phyloP scores from a whole-genome alignment of 495 filamentous ascomycete species.

The Aspergillus ellipticus region DNA sequence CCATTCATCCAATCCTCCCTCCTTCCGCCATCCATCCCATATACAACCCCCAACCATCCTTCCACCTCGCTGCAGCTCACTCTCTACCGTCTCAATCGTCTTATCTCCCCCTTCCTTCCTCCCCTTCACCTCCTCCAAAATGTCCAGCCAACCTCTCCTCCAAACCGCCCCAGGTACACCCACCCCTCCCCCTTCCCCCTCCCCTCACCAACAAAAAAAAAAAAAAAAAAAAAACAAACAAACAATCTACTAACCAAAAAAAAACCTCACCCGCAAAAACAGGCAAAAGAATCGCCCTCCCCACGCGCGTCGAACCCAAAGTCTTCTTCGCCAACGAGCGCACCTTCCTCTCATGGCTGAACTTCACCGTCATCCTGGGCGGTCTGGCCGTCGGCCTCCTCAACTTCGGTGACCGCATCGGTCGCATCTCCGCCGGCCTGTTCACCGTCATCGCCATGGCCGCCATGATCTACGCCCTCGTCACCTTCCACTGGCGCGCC shows the following conservation, averaged over 20 bases:
- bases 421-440: slow-evolving; percentile 84
- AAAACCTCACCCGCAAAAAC: background rate
- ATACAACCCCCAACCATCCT: too few species aligned
- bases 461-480: slow-evolving; percentile 90
- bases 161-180: slow-evolving; percentile 68
- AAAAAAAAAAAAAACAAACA: background rate
- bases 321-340: slow-evolving; percentile 99
- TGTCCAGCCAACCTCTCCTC: slow-evolving; percentile 96
- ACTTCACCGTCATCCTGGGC: slow-evolving; percentile 97
- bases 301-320: slow-evolving; percentile 96
- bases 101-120: background rate
- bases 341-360: slow-evolving; percentile 98
- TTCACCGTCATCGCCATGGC: slow-evolving; percentile 96
- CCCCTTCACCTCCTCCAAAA: slow-evolving; percentile 28
- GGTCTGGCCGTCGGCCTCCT: slow-evolving; percentile 92
- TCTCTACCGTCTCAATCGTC: background rate
- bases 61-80: too few species aligned
- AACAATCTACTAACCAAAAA: too few species aligned
- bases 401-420: slow-evolving; percentile 94
- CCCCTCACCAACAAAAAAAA: background rate
- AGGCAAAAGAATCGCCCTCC: slow-evolving; percentile 98
- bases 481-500: slow-evolving; percentile 95
- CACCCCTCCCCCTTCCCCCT: background rate
- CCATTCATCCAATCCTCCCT: background rate
- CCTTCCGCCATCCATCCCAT: background rate